These are phyloP conservation scores for Holtermanniella nyarrowii DNA, from an alignment of 768 basidiomycete species.

Conservation along the genomic window DNA sequence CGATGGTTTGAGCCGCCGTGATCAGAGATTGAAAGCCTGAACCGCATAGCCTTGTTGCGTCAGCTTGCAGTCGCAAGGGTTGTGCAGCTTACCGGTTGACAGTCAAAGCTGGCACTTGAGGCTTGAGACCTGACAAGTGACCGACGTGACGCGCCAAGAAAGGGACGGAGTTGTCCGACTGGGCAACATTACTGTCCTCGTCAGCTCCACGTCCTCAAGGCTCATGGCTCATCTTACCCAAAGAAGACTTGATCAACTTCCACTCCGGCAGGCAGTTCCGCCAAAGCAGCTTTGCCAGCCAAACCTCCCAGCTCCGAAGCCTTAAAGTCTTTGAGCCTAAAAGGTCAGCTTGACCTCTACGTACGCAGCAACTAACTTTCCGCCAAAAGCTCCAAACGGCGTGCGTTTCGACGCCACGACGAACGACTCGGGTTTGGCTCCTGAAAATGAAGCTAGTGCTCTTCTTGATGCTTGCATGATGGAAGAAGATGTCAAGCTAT, in stretches of 20 bases:
- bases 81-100: slow-evolving; percentile 37
- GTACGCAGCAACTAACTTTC: slow-evolving; percentile 26
- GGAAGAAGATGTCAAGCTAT: too few species aligned
- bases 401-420: slow-evolving; percentile 41
- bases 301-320: slow-evolving; percentile 41
- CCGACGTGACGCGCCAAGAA: slow-evolving; percentile 43
- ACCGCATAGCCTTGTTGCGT: slow-evolving; percentile 37
- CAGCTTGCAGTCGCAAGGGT: not conserved
- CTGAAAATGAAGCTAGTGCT: not conserved
- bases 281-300: slow-evolving; percentile 42
- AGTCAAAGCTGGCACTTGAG: slow-evolving; percentile 41
- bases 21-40: slow-evolving; percentile 43
- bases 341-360: not conserved
- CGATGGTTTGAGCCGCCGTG: slow-evolving; percentile 42
- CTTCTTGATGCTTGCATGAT: not conserved
- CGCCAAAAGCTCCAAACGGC: slow-evolving; percentile 43
- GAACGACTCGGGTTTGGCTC: slow-evolving; percentile 16
- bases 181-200: slow-evolving; percentile 27
- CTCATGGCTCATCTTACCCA: slow-evolving; percentile 32
- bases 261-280: slow-evolving; percentile 37
- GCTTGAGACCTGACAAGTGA: slow-evolving; percentile 38
- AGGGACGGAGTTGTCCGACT: slow-evolving; percentile 41
- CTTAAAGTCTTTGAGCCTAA: slow-evolving; percentile 37
- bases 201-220: not conserved
- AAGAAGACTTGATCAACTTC: slow-evolving; percentile 43